Percentiles rank a stretch among this genome's conserved stretches.
Evolutionary conservation across 2,329 filamentous ascomycete species (phyloP).

Genomic region (Colletotrichum sp.): DNA sequence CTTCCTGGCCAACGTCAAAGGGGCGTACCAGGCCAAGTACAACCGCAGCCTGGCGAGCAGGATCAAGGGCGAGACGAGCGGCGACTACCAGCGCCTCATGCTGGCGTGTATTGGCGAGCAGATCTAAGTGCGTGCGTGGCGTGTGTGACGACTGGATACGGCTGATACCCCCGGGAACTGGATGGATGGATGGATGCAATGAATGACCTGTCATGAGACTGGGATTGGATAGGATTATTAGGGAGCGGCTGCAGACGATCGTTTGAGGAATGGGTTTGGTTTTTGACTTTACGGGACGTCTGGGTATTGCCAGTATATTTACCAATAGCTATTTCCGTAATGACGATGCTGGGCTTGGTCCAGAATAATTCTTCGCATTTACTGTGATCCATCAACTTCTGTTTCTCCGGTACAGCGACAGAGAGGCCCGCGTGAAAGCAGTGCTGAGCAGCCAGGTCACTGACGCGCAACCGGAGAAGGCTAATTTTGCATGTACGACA

Average conservation of each 20-base stretch:
- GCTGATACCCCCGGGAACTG: slow-evolving; percentile 8
- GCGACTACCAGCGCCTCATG: slow-evolving; percentile 81
- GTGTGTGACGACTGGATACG: background rate
- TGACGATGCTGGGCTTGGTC: background rate
- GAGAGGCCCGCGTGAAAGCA: no score
- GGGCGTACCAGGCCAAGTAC: slow-evolving; percentile 76
- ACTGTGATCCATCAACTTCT: background rate
- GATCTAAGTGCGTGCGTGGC: background rate
- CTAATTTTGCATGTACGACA: background rate
- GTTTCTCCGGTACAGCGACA: background rate
- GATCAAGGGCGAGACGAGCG: slow-evolving; percentile 83
- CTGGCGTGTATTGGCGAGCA: slow-evolving; percentile 67
- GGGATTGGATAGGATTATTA: background rate
- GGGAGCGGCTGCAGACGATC: background rate
- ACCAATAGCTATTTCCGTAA: background rate
- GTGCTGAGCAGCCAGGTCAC: background rate
- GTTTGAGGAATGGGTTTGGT: background rate
- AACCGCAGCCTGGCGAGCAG: slow-evolving; percentile 69
- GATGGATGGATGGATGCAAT: background rate
- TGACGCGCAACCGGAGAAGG: background rate
- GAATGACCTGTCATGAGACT: background rate
- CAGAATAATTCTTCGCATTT: background rate
- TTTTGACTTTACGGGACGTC: background rate
- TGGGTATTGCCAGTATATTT: background rate
- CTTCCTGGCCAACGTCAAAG: slow-evolving; percentile 78